Evolutionary conservation across 2,329 filamentous ascomycete species (phyloP).

Genomic region (Cladophialophora exuberans): DNA sequence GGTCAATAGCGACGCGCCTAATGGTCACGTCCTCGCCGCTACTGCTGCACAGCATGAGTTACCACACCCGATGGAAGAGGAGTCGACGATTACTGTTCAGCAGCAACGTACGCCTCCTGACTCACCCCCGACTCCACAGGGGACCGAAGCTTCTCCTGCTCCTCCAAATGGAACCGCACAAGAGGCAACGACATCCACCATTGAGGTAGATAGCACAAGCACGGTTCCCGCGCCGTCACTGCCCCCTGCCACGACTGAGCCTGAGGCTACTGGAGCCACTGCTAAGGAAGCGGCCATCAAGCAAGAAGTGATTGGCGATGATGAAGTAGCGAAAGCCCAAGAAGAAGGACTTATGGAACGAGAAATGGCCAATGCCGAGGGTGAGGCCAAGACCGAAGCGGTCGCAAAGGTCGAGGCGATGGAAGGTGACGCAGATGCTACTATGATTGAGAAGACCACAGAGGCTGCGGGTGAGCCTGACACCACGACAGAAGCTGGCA

Average conservation of each 20-base stretch:
- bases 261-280: constrained; percentile 12
- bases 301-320: constrained; percentile 32
- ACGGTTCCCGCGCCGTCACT: constrained; percentile 9
- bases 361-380: constrained; percentile 38
- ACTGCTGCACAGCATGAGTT: constrained; percentile 38
- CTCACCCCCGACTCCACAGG: constrained; percentile 30
- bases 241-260: constrained; percentile 9
- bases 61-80: constrained; percentile 31
- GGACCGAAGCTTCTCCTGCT: constrained; percentile 8
- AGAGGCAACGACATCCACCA: constrained; percentile 20
- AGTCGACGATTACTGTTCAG: constrained; percentile 21
- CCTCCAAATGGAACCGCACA: constrained; percentile 5
- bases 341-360: constrained; percentile 38
- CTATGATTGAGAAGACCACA: neutral
- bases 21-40: constrained; percentile 40
- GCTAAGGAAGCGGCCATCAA: constrained; percentile 29
- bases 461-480: neutral
- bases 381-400: constrained; percentile 35
- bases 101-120: constrained; percentile 38
- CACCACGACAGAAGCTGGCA: neutral
- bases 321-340: constrained; percentile 36
- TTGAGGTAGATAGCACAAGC: constrained; percentile 23
- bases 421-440: constrained; percentile 5
- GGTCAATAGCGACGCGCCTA: constrained; percentile 43
- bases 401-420: constrained; percentile 14